Conservation (phyloP, 306 rosid genomes). For the Rosa persica region DNA sequence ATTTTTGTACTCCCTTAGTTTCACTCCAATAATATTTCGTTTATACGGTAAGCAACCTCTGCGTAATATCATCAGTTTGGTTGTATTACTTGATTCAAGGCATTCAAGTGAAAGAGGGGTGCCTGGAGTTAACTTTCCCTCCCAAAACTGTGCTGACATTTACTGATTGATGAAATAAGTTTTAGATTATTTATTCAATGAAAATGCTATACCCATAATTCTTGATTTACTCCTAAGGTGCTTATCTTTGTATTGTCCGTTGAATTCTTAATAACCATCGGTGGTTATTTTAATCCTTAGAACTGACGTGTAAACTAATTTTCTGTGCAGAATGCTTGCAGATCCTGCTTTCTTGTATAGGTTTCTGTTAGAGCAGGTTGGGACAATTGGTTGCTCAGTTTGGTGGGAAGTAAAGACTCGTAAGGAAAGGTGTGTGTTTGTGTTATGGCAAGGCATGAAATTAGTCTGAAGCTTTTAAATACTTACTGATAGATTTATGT, state of each 20-base stretch:
- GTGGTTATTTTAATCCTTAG: not conserved
- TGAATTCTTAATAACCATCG: constrained; percentile 19
- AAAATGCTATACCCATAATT: not conserved
- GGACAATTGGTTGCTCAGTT: constrained; percentile 76
- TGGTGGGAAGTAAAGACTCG: constrained; percentile 97
- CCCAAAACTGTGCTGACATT: not conserved
- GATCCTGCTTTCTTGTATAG: constrained; percentile 89
- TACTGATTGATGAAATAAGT: not conserved
- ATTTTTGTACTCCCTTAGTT: not conserved
- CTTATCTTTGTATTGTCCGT: constrained; percentile 7
- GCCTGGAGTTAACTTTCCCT: not conserved
- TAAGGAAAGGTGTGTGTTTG: constrained; percentile 65
- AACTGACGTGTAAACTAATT: constrained; percentile 21
- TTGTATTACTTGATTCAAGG: not conserved
- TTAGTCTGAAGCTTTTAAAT: constrained; percentile 20
- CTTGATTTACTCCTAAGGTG: not conserved
- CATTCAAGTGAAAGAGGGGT: not conserved
- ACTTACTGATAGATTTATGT: constrained; percentile 19
- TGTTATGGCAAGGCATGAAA: constrained; percentile 14
- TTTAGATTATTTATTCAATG: not conserved
- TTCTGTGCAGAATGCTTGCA: constrained; percentile 82
- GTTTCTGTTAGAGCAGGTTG: constrained; percentile 79
- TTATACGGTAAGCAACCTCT: not conserved
- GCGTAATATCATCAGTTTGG: not conserved
- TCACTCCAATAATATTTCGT: not conserved